Conservation (phyloP, 306 rosid genomes). For the Purshia tridentata region DNA sequence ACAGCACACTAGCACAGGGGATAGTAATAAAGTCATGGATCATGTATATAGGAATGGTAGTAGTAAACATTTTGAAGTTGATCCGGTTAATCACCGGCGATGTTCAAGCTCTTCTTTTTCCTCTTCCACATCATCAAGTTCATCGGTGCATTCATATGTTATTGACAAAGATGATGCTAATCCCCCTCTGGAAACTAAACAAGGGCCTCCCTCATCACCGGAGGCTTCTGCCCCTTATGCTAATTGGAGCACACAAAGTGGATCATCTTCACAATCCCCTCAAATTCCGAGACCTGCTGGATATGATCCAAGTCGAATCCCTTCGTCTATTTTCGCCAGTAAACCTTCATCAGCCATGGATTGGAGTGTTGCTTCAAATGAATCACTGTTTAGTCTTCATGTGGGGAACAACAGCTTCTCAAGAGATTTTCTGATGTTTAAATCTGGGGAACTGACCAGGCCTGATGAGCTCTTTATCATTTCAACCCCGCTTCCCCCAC, state of each 20-base stretch:
- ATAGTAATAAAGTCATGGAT: slow-evolving; percentile 12
- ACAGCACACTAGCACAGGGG: neutral
- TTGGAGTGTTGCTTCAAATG: slow-evolving; percentile 73
- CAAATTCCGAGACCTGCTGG: slow-evolving; percentile 27
- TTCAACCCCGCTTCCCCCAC: neutral
- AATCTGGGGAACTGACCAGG: slow-evolving; percentile 43
- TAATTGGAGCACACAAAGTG: slow-evolving; percentile 40
- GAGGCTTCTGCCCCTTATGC: slow-evolving; percentile 29
- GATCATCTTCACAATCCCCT: slow-evolving; percentile 32
- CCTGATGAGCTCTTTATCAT: slow-evolving; percentile 20
- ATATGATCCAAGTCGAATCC: slow-evolving; percentile 62
- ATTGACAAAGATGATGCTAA: slow-evolving; percentile 15
- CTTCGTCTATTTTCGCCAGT: slow-evolving; percentile 41
- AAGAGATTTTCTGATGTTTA: slow-evolving; percentile 26
- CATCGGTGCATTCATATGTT: slow-evolving; percentile 28
- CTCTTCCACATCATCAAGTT: slow-evolving; percentile 32
- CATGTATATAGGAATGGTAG: slow-evolving; percentile 30
- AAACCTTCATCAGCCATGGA: slow-evolving; percentile 44
- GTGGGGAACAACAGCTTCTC: slow-evolving; percentile 61
- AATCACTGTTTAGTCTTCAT: slow-evolving; percentile 67
- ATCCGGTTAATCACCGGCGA: neutral
- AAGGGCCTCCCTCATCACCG: neutral
- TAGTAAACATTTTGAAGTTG: slow-evolving; percentile 34
- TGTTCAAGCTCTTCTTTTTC: slow-evolving; percentile 29
- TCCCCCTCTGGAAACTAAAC: slow-evolving; percentile 14